Evolutionary conservation across 371 early-diverging fungal genomes (phyloP), one percentile per base, ranked within the genome.

Genomic region (Rhizopus stolonifer): DNA sequence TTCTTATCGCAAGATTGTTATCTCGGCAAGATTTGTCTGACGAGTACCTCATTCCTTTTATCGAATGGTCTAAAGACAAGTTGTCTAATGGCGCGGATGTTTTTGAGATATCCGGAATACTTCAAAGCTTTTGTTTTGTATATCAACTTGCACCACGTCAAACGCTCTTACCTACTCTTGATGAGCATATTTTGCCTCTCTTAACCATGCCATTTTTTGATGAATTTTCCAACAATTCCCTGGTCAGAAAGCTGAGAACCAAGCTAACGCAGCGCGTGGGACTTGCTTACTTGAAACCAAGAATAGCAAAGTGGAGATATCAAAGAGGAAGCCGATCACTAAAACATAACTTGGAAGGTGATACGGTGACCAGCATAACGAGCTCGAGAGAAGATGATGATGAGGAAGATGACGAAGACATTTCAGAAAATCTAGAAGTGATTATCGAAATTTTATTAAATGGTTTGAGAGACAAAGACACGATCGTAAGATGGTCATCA

Each of bases 401-500:
- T 3, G 82, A 82, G 0, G 83, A 79, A 0, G 76, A 75, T 7
- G 80, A 84, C 0, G 79, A 75, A 19, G 83, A 84, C 19, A 64
- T 88, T 9, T 84, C 93, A 0, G 89, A 89, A 13, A 79, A 80
- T 22, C 60, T 92, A 15, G 94, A 94, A 56, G 72, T 74, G 11
- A 73, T 94, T 3, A 75, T 94, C 34, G 91, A 88, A n/a, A 77
- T 88, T 10, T 65, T 96, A 22, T 74, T 97, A 49, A 82, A 79
- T 33, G 90, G 88, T 7, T 72, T 97, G 14, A 78, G 87, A 10
- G 94, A 95, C 56, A 88, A 81, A 87, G 96, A 98, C 54, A 96
- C 96, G 0, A 88, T 95, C 53, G 93, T 95, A 3, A 85, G 99
- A 39, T 96, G 95, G 96, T 91, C 95, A 3, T 87, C 94, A 2